Evolutionary conservation across 139 green algal genomes (phyloP).

Genomic region (Bryopsis sp.): DNA sequence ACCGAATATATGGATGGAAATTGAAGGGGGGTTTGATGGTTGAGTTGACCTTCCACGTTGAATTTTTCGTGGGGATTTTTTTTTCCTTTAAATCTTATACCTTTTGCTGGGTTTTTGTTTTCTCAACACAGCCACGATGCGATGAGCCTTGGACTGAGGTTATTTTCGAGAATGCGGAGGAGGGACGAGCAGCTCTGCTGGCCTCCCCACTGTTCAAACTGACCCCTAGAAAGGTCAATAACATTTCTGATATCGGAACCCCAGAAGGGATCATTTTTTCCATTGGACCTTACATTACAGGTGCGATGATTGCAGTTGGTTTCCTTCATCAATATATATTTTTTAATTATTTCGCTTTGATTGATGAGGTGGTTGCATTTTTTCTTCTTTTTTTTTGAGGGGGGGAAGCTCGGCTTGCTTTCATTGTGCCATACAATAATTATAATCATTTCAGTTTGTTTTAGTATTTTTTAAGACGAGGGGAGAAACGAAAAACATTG

Average conservation of each 20-base stretch:
- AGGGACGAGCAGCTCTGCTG: constrained; percentile 55
- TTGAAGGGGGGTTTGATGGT: too few species aligned
- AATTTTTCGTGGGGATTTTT: neutral
- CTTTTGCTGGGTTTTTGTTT: too few species aligned
- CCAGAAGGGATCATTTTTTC: constrained; percentile 43
- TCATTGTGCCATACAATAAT: neutral
- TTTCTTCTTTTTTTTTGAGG: neutral
- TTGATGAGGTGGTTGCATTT: neutral
- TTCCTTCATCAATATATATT: constrained; percentile 7
- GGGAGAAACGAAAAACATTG: neutral
- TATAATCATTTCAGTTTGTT: neutral
- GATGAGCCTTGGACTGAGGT: constrained; percentile 68
- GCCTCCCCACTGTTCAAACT: constrained; percentile 62
- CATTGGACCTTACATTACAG: constrained; percentile 73
- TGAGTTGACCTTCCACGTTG: too few species aligned
- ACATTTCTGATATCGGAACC: constrained; percentile 56
- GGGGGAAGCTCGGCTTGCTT: neutral
- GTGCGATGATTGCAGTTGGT: constrained; percentile 15
- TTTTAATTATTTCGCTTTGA: neutral
- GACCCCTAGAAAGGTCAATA: constrained; percentile 42
- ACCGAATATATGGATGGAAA: too few species aligned
- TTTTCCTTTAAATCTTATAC: neutral
- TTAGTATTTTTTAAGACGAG: neutral
- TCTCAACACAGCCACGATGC: constrained; percentile 21
- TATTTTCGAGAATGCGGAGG: constrained; percentile 38